Evolutionary conservation across 2,329 filamentous ascomycete species (phyloP).

Genomic region (Helicocarpus griseus): DNA sequence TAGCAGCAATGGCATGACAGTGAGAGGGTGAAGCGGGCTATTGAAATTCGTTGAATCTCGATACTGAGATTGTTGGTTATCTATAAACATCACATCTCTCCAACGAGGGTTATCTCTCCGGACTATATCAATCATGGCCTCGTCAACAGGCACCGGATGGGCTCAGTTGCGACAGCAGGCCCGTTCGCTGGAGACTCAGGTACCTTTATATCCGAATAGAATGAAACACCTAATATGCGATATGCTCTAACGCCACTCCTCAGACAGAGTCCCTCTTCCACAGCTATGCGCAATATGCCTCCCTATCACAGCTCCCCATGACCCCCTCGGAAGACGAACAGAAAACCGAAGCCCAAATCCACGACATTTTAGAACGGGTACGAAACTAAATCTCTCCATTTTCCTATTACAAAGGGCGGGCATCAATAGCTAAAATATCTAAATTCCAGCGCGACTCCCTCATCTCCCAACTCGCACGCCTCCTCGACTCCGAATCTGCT

Average conservation of each 20-base stretch:
- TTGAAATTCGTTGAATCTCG: too few relatives aligned
- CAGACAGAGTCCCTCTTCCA: conserved; percentile 67
- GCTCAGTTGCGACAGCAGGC: conserved; percentile 90
- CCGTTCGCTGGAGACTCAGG: conserved; percentile 79
- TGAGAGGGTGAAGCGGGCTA: neutral
- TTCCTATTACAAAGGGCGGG: too few relatives aligned
- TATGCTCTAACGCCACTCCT: conserved; percentile 10
- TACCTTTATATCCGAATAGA: conserved; percentile 30
- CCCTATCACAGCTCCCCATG: conserved; percentile 64
- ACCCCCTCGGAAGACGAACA: conserved; percentile 81
- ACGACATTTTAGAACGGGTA: conserved; percentile 77
- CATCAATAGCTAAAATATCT: neutral
- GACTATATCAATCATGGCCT: conserved; percentile 42
- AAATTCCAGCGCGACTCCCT: conserved; percentile 64
- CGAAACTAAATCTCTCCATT: conserved; percentile 5
- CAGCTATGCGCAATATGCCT: conserved; percentile 82
- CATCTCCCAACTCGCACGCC: conserved; percentile 70
- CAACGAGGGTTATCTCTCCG: neutral
- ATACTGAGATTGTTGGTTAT: too few relatives aligned
- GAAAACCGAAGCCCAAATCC: conserved; percentile 67
- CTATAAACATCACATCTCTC: too few relatives aligned
- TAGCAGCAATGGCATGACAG: neutral
- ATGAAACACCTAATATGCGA: neutral
- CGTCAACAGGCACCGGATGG: conserved; percentile 62
- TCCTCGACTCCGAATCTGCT: conserved; percentile 84